Percentiles rank a stretch among this genome's conserved stretches.
Evolutionary conservation across 2,329 filamentous ascomycete genomes (phyloP).

Genomic region (Clarireedia hainanense): DNA sequence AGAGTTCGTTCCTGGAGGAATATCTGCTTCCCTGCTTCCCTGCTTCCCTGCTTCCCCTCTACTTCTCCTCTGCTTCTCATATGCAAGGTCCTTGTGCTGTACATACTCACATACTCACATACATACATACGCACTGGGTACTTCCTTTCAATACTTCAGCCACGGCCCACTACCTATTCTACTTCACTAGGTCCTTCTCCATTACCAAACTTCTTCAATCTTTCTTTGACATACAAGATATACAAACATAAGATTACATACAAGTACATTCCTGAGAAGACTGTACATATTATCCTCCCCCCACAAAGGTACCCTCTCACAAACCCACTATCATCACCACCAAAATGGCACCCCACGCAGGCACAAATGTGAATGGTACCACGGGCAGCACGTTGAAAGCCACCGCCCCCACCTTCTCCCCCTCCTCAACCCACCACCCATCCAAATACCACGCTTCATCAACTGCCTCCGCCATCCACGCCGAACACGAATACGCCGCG

Average conservation of each 20-base stretch:
- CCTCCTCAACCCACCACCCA: conserved; percentile 14
- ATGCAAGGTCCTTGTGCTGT: neutral
- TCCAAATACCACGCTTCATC: conserved; percentile 64
- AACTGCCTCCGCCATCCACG: conserved; percentile 68
- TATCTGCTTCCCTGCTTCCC: no score
- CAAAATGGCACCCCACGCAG: conserved; percentile 52
- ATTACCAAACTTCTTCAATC: neutral
- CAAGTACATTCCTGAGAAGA: neutral
- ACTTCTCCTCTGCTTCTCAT: neutral
- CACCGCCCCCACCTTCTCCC: conserved; percentile 28
- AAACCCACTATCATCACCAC: no score
- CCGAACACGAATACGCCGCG: conserved; percentile 78
- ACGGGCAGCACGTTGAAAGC: conserved; percentile 31
- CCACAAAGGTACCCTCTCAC: no score
- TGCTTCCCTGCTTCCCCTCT: no score
- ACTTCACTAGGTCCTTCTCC: neutral
- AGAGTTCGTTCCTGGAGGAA: no score
- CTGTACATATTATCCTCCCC: no score
- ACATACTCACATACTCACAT: neutral
- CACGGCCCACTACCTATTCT: neutral
- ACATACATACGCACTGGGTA: neutral
- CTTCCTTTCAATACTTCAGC: neutral
- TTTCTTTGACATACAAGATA: neutral
- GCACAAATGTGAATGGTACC: conserved; percentile 23
- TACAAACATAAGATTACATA: neutral